Evolutionary conservation across 345 rosid species (phyloP), one percentile per base, ranked within the genome.

Genomic region (Microthlaspi erraticum): DNA sequence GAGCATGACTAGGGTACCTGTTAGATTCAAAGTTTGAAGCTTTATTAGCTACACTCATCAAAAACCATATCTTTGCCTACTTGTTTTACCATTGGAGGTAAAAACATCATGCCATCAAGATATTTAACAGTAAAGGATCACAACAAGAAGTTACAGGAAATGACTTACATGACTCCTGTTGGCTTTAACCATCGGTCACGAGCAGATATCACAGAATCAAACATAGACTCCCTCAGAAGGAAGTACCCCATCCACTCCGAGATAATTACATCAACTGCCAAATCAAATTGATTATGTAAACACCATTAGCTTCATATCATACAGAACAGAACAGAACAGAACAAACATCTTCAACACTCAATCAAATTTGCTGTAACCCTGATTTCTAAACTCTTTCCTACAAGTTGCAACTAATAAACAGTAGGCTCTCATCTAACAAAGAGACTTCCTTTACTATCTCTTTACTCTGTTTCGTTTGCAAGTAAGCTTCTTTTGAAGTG

Each of bases 161-260:
- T 39, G 2, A 61, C 97, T 87, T 79, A 94, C 99, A 94, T 91
- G 73, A 89, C 85, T 78, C 99, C 98, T 45, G 80, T 79, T 7
- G 98, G 90, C 75, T 91, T 94, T 73, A 94, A 72, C 99, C 97
- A 94, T 70, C 95, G 95, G 73, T 94, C 96, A 58, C 97, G 99
- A 71, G 99, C 99, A 75, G 82, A 84, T 23, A 93, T 91, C 66
- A 93, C 99, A 0, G 99, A 93, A 84, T 93, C 99, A 84, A 93
- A 89, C 99, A 91, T 93, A 54, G 99, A 93, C 66, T 93, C 99
- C 2, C 96, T 93, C 31, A 91, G 82, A 56, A 93, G 97, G 62
- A 93, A 91, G 86, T 91, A 91, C 9, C 99, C 99, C 99, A 93
- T 93, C 99, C 99, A 93, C 86, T 93, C 99, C 3, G 99, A 93